Conservation (phyloP, 139 green algal genomes). For the Ettlia oleoabundans region DNA sequence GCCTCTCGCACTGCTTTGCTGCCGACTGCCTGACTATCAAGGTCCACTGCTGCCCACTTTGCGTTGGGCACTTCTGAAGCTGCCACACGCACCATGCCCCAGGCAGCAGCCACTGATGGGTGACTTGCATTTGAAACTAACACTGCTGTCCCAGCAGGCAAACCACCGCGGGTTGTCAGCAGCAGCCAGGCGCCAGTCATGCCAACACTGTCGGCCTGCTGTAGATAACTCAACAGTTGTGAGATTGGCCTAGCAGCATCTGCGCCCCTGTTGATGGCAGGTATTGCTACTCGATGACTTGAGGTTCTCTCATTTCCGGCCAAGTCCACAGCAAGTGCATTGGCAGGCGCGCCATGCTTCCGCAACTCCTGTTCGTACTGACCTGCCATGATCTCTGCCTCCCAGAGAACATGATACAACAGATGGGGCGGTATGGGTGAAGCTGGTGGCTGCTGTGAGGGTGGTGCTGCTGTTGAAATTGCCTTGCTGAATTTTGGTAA, state of each 20-base stretch:
- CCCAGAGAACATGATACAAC: conserved; percentile 1
- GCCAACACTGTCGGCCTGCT: background rate
- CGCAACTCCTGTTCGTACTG: background rate
- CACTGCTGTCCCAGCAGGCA: background rate
- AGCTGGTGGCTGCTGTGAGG: too few species aligned
- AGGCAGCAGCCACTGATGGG: background rate
- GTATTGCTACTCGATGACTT: background rate
- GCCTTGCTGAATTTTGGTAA: background rate
- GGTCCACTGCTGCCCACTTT: background rate
- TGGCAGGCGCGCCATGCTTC: background rate
- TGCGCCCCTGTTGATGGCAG: background rate
- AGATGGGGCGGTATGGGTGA: too few species aligned
- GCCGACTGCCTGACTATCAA: background rate
- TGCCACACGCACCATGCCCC: conserved; percentile 15
- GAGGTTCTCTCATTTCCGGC: background rate
- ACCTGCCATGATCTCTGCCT: background rate
- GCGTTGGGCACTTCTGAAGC: background rate
- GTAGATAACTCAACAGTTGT: background rate
- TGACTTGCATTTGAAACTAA: background rate
- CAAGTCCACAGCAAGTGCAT: background rate
- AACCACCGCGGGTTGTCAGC: background rate
- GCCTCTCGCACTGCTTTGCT: background rate
- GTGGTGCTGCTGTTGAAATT: too few species aligned
- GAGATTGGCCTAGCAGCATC: background rate
- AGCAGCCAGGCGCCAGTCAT: too few species aligned